Evolutionary conservation across 768 basidiomycete species (phyloP).

Genomic region (Pisolithus microcarpus): DNA sequence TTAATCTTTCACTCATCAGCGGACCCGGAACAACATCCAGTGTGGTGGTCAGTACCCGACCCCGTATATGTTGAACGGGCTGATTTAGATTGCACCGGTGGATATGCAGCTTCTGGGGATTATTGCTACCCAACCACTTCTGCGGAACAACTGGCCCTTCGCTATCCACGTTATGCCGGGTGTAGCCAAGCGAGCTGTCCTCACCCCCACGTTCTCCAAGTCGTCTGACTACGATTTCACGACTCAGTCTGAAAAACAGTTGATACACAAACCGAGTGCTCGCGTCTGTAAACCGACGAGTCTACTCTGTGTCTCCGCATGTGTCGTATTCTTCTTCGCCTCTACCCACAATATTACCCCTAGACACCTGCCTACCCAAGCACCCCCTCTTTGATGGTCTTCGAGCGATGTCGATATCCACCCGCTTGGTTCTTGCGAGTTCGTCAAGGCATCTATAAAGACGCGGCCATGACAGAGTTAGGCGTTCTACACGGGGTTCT

Average conservation of each 20-base stretch:
- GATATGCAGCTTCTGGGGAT: not conserved
- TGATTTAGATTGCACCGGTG: no score
- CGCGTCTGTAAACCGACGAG: conserved; percentile 23
- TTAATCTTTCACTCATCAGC: no score
- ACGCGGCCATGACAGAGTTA: conserved; percentile 57
- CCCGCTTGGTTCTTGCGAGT: conserved; percentile 33
- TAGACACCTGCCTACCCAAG: conserved; percentile 31
- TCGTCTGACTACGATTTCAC: not conserved
- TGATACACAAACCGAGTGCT: conserved; percentile 26
- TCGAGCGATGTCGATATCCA: no score
- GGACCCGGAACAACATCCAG: no score
- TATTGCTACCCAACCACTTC: conserved; percentile 19
- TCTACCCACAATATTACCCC: conserved; percentile 30
- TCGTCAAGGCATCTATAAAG: conserved; percentile 59
- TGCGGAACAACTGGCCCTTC: conserved; percentile 61
- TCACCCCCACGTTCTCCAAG: not conserved
- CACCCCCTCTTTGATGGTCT: no score
- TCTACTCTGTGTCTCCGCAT: conserved; percentile 47
- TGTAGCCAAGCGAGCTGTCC: not conserved
- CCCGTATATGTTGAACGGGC: no score
- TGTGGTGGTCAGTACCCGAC: no score
- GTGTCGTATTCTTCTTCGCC: conserved; percentile 39
- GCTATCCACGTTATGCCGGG: conserved; percentile 6
- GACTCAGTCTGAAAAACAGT: not conserved
- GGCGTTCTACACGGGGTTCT: conserved; percentile 57